Evolutionary conservation across 2,329 filamentous ascomycete species (phyloP).

Genomic region (Penicillium sp.): DNA sequence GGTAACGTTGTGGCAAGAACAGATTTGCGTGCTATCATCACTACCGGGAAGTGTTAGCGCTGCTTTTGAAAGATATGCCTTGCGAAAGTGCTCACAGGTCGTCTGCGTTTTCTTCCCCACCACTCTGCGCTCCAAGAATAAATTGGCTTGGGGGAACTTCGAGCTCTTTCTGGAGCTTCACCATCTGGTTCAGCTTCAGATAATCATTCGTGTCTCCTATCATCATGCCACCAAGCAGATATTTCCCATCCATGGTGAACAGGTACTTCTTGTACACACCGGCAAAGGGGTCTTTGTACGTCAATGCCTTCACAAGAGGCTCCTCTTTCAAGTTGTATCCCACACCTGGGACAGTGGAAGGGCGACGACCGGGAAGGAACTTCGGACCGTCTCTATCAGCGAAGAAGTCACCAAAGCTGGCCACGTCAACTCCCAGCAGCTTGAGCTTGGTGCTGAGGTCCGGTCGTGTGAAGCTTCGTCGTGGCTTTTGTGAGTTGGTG

Average conservation of each 20-base stretch:
- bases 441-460: constrained; percentile 92
- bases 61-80: too few species aligned
- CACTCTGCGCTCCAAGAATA: constrained; percentile 75
- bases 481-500: constrained; percentile 72
- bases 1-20: constrained; percentile 88
- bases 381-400: constrained; percentile 82
- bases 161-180: constrained; percentile 77
- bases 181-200: constrained; percentile 82
- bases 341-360: constrained; percentile 37
- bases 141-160: constrained; percentile 79
- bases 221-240: constrained; percentile 94
- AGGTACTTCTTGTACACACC: constrained; percentile 93
- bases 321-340: constrained; percentile 46
- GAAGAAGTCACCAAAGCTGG: constrained; percentile 92
- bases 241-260: constrained; percentile 86
- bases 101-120: constrained; percentile 71
- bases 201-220: constrained; percentile 91
- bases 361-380: constrained; percentile 63
- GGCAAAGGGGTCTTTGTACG: constrained; percentile 84
- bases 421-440: constrained; percentile 84
- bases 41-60: constrained; percentile 31
- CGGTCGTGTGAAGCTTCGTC: constrained; percentile 73
- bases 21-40: constrained; percentile 83
- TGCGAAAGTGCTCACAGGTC: constrained; percentile 58
- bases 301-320: constrained; percentile 74